Base-by-base conservation (phyloP, 345 rosid species). In the Brassica cretica region DNA sequence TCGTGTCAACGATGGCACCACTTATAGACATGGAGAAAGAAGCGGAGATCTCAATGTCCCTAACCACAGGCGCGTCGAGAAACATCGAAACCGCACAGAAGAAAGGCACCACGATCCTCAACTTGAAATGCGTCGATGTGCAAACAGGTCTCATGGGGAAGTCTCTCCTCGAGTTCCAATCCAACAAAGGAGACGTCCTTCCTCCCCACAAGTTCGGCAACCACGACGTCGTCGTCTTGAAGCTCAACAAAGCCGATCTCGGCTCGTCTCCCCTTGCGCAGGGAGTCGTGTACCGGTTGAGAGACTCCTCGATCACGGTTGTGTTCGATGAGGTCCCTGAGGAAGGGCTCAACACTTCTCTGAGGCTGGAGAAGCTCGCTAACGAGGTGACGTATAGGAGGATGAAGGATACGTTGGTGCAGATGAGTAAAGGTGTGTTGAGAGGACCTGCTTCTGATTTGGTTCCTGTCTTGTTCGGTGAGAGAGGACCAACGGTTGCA, bases 161-260 rank as follows among this genome's bases (percentile, higher is more conserved):
- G 80, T 82, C 90, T 15, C 90, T 94, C n/a, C 82, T 93, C 19
- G 98, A 93, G 78, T 90, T 95, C 63, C 96, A 93, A 79, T 95
- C 99, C 1, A 89, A 85, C 24, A 93, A 93, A 80, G 98, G 93
- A 61, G 99, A 93, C 76, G 97, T 93, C 74, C 94, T 95, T 80
- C 99, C 99, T 74, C 85, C 98, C 80, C 99, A 93, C 81, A 95
- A 88, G 92, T 91, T 93, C 82, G 87, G 99, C 70, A 89, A 89
- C 39, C 97, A 93, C 75, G 99, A 95, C 63, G 99, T 95, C 2
- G 98, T 93, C 64, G 90, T 91, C 16, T 71, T 95, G 72, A 95
- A 89, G 81, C 87, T 93, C 9, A 95, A 88, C 84, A 95, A 93
- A 81, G 87, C 99, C 55, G 96, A 91, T 85, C 75, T 86, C 77